Evolutionary conservation across 306 rosid genomes (phyloP), one percentile per base, ranked within the genome.

Genomic region (Coriaria nepalensis): DNA sequence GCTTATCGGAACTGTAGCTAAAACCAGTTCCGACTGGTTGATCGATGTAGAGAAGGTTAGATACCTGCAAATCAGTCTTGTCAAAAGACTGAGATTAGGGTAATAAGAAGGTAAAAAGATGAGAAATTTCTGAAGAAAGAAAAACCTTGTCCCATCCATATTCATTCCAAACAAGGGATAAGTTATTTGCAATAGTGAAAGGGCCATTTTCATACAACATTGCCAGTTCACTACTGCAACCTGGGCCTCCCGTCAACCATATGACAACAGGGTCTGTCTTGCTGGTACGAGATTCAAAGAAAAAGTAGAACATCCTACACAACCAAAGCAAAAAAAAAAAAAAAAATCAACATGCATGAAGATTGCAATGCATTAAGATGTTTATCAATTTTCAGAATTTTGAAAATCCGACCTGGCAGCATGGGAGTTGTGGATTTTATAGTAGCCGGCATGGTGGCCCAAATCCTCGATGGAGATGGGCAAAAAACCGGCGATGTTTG

Each of bases 241-340:
- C 98, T 37, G 98, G 98, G 5, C 98, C 98, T 66, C 98, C 98
- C 34, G 95, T 90, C 66, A 85, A 74, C 98, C 98, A 90, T 45
- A 90, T 86, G 35, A 90, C 98, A 53, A 90, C 72, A 64, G 98
- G 98, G 45, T 84, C 98, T 65, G 70, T 52, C 77, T 79, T 71
- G 67, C 63, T 77, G 56, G 47, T 75, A 49, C 98, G 80, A 0
- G 98, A 90, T 68, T 85, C 87, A 32, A 88, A 88, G 78, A 83
- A 84, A 43, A 88, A 71, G 71, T 88, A 88, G 78, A 88, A 88
- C 90, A 88, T 81, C 82, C 97, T 90, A 69, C 58, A 38, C 5
- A 42, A 62, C 47, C 14, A 35, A 66, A 42, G 13, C 52, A 55
- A 65, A 34, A 33, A 20, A 20, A 20, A 20, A 49, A 55, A 65